Base-by-base conservation (phyloP, 805 yeast genomes). In the Barnettozyma pratensis region DNA sequence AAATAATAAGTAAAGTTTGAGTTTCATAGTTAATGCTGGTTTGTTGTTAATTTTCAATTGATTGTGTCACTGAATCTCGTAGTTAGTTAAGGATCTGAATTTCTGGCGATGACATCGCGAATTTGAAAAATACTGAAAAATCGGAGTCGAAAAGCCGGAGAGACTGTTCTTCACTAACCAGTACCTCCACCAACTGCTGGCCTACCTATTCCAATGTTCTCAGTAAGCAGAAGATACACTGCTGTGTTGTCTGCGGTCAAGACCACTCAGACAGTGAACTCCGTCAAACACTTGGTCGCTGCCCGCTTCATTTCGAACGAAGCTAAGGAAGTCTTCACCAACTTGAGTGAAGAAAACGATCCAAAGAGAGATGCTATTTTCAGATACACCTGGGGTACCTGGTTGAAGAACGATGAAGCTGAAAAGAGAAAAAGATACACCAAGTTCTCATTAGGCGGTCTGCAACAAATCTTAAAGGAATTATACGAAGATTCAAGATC, bases 311-410 rank as follows among this genome's bases (percentile, higher is more conserved):
- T 68, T 10, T 57, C 69, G 12, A 58, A 41, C 41, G 62, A 64
- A 45, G 54, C 60, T 6, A 60, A 66, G n/a, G 67, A 67, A 44
- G 63, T 61, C 4, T 68, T 65, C 55, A 85, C 91, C 46, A 74
- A 74, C 50, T 60, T 85, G 27, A 66, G 76, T 30, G 85, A 84
- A 57, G 78, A 79, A 48, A 67, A 73, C 37, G 91, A 85, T 61
- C 88, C 89, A 9, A 70, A 80, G 44, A 75, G 91, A 66, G 77
- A 76, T 48, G 73, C 80, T 39, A 87, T 94, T 61, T 92, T 88
- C 73, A 80, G 85, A 58, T 92, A 90, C 64, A 74, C 94, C 3
- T 92, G 98, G 96, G 99, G 99, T 42, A 78, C 96, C 6, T 92
- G 98, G 98, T 70, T 91, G 59, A 79, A 75, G 54, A 80, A 92